Evolutionary conservation across 345 rosid species (phyloP).

Genomic region (Anastatica hierochuntica): DNA sequence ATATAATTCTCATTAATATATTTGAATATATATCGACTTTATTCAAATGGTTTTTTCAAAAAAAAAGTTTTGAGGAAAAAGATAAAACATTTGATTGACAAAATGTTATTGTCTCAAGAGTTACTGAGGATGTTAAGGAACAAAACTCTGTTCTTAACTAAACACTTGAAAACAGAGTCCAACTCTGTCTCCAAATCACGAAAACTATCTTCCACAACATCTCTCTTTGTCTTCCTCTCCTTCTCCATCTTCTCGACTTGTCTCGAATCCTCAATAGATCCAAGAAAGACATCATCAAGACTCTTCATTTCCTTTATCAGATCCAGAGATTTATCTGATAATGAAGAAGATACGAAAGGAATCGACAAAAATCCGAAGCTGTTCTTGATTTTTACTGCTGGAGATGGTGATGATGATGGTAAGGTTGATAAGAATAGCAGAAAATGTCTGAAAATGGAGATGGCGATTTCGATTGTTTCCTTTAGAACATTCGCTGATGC

Average conservation of each 20-base stretch:
- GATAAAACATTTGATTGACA: background rate
- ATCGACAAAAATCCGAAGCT: slow-evolving; percentile 32
- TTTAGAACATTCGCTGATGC: slow-evolving; percentile 2
- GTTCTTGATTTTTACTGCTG: slow-evolving; percentile 1
- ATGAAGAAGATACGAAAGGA: slow-evolving; percentile 5
- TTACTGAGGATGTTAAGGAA: slow-evolving; percentile 38
- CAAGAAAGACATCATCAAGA: no score
- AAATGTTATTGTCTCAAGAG: background rate
- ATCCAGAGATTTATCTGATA: slow-evolving; percentile 6
- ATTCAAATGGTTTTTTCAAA: no score
- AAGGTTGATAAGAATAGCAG: slow-evolving; percentile 31
- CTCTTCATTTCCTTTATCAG: slow-evolving; percentile 26
- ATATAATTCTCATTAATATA: no score
- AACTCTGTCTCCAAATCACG: slow-evolving; percentile 34
- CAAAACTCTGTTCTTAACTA: slow-evolving; percentile 34
- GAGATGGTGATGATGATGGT: background rate
- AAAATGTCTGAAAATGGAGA: slow-evolving; percentile 35
- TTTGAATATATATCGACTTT: no score
- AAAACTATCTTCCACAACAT: no score
- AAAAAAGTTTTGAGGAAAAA: no score
- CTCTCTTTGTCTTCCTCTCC: no score
- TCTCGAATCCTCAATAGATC: no score
- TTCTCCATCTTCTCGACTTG: no score
- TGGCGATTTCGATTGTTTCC: slow-evolving; percentile 13
- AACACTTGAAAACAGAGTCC: slow-evolving; percentile 31